Evolutionary conservation across 2,329 filamentous ascomycete species (phyloP), one percentile per base, ranked within the genome.

Genomic region (Talaromyces piceae): DNA sequence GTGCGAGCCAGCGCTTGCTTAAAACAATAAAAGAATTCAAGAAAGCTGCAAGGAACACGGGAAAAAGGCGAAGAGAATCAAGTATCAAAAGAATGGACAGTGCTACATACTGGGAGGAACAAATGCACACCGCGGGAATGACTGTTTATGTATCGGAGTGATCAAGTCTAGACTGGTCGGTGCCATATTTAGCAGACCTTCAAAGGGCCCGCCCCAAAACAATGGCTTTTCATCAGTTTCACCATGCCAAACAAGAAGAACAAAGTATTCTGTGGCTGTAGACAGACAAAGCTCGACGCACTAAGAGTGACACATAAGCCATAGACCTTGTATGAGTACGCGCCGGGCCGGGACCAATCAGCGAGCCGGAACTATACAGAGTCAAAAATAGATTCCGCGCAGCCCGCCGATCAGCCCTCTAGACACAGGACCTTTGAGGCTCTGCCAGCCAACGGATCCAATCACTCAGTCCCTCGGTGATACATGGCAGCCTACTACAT

Each of bases 321-420:
- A n/a, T n/a, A n/a, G n/a, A n/a, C n/a, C n/a, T 18, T 49, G 43
- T 52, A 4, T 25, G 26, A 53, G 41, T 39, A 55, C 47, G 53
- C 50, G 53, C 50, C 45, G 37, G 31, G 41, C 3, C n/a, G n/a
- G n/a, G 16, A 3, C 53, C 53, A 55, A 55, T 55, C 50, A 55
- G 37, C 30, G 33, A 9, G 37, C 47, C 12, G 22, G 52, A 49
- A 51, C 22, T 49, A 49, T 46, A 28, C 22, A 52, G n/a, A 26
- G 13, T 6, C 33, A 23, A 53, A 53, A 53, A 53, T 53, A 53
- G 51, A 46, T 23, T 30, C 11, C 25, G 39, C n/a, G 39, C 11
- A 43, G 39, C 39, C n/a, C 39, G 39, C 39, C 39, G 23, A 25
- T 37, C 33, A 37, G 20, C 20, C 23, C 25, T 22, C n/a, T 26